These are phyloP conservation scores for Pseudozyma hubeiensis DNA, from an alignment of 1,284 basidiomycete species.

Conservation along the genomic window DNA sequence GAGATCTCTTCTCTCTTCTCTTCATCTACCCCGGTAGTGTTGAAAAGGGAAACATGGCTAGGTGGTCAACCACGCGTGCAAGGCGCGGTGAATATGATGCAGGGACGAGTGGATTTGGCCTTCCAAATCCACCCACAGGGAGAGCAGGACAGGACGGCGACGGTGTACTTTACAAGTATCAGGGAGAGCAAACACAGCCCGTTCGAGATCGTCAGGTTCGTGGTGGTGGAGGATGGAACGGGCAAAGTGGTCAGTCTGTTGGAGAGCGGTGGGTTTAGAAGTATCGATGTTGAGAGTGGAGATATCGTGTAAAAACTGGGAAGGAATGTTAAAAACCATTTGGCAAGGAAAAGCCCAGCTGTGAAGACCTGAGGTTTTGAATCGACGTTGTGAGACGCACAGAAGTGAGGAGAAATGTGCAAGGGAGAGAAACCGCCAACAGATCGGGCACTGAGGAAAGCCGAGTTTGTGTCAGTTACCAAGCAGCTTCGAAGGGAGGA, in stretches of 20 bases:
- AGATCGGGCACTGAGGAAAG: too few species aligned
- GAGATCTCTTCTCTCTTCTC: conserved; percentile 37
- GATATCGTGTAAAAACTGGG: conserved; percentile 27
- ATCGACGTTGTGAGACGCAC: too few species aligned
- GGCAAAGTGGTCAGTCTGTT: conserved; percentile 33
- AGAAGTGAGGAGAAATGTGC: too few species aligned
- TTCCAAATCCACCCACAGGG: conserved; percentile 33
- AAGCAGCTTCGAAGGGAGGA: too few species aligned
- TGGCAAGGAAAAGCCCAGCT: too few species aligned
- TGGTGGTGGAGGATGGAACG: conserved; percentile 43
- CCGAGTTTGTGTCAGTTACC: too few species aligned
- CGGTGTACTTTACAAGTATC: conserved; percentile 61
- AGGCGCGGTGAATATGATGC: conserved; percentile 60
- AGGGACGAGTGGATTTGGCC: conserved; percentile 57
- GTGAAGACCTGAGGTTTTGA: too few species aligned
- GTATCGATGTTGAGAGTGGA: conserved; percentile 25
- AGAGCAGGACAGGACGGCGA: neutral
- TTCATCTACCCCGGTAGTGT: conserved; percentile 13
- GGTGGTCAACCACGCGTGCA: conserved; percentile 44
- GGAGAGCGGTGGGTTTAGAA: neutral
- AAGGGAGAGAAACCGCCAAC: too few species aligned
- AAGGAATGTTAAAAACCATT: too few species aligned
- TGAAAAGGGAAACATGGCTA: conserved; percentile 22
- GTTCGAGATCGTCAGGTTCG: conserved; percentile 59
- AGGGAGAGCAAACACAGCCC: conserved; percentile 35